A percentile compares a stretch with the other conserved stretches of the same genome.
Evolutionary conservation across 257 asterid species (phyloP).

Genomic region (Cynanchum wilfordii): DNA sequence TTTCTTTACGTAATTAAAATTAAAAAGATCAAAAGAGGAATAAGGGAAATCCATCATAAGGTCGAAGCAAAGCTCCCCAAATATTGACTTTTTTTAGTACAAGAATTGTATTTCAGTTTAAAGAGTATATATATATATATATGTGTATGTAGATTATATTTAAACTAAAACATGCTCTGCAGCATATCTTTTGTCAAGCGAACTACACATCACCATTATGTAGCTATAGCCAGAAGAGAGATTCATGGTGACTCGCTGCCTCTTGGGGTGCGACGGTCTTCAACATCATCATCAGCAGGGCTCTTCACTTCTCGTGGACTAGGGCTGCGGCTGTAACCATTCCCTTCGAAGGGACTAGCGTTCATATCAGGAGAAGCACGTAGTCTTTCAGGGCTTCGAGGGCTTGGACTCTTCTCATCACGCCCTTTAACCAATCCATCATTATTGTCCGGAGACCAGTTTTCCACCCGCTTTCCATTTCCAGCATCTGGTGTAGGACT

Average conservation of each 20-base stretch:
- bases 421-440: conserved; percentile 33
- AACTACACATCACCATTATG: not conserved
- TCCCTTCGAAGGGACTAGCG: conserved; percentile 56
- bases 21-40: not conserved
- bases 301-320: conserved; percentile 46
- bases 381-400: conserved; percentile 48
- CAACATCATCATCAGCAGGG: conserved; percentile 49
- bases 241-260: conserved; percentile 67
- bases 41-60: not conserved
- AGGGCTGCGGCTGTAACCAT: conserved; percentile 56
- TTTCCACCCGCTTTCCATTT: conserved; percentile 34
- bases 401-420: conserved; percentile 57
- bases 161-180: not conserved
- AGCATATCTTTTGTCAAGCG: not conserved
- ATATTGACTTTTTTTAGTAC: not conserved
- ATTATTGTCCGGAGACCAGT: conserved; percentile 38
- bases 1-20: not conserved
- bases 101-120: not conserved
- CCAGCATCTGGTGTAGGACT: conserved; percentile 58
- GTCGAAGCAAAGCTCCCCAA: not conserved
- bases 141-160: not conserved
- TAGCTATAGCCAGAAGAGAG: conserved; percentile 3
- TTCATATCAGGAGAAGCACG: conserved; percentile 42
- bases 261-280: conserved; percentile 41
- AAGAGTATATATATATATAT: too few species aligned